phyloP scores from a whole-genome alignment of 2,329 filamentous ascomycete species.

The Paecilomyces niveus region DNA sequence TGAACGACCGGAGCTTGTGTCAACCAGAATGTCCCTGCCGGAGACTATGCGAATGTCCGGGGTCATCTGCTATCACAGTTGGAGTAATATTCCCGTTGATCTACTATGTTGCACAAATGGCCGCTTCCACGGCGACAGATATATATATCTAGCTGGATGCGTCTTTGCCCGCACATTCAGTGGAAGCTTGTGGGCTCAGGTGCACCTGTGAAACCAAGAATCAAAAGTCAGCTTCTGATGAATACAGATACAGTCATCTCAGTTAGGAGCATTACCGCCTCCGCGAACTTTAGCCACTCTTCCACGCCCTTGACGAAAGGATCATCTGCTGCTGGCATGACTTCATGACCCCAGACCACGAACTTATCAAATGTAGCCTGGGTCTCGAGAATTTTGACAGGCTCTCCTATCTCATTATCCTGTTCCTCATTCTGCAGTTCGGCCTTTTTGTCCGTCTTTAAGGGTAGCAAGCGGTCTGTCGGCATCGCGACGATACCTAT shows the following conservation, averaged over 20 bases:
- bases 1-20: background rate
- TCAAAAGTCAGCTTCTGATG: background rate
- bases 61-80: background rate
- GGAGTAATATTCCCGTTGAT: background rate
- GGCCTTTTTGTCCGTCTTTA: constrained; percentile 23
- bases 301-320: constrained; percentile 66
- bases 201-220: background rate
- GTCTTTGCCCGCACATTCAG: background rate
- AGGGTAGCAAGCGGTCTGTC: constrained; percentile 30
- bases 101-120: background rate
- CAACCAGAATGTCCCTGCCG: background rate
- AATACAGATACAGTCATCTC: background rate
- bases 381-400: constrained; percentile 53
- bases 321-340: constrained; percentile 57
- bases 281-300: constrained; percentile 73
- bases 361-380: constrained; percentile 66
- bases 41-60: background rate
- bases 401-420: constrained; percentile 39
- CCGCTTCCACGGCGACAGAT: background rate
- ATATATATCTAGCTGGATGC: background rate
- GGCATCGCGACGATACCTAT: constrained; percentile 53
- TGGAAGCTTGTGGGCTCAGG: background rate
- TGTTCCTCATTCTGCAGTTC: constrained; percentile 38
- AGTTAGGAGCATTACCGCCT: constrained; percentile 44
- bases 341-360: constrained; percentile 79